phyloP scores from a whole-genome alignment of 441 rosid genomes.

The Breynia disticha region DNA sequence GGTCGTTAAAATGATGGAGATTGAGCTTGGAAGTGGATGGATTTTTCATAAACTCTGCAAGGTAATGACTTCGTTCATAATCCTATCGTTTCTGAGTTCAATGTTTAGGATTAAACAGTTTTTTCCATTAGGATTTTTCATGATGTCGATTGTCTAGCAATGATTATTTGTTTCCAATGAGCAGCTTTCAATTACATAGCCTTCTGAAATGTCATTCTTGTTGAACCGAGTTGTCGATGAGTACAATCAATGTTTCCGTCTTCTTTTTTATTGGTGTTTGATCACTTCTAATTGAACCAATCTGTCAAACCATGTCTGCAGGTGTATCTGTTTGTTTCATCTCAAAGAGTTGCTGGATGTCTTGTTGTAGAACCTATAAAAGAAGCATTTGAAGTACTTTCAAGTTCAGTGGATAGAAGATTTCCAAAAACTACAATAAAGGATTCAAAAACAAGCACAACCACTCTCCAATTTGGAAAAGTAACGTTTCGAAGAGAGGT shows the following conservation, averaged over 20 bases:
- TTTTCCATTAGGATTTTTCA: neutral
- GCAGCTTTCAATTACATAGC: neutral
- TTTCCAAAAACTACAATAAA: slow-evolving; percentile 12
- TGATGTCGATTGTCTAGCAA: neutral
- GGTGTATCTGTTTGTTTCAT: slow-evolving; percentile 56
- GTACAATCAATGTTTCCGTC: too few relatives aligned
- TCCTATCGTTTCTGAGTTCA: neutral
- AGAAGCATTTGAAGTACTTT: slow-evolving; percentile 58
- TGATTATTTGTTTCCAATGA: too few relatives aligned
- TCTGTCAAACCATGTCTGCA: slow-evolving; percentile 19
- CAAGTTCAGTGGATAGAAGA: slow-evolving; percentile 23
- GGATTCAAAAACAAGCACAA: slow-evolving; percentile 23
- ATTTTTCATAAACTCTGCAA: slow-evolving; percentile 57
- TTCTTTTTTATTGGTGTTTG: neutral
- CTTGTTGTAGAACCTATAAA: slow-evolving; percentile 64
- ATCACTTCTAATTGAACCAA: slow-evolving; percentile 1
- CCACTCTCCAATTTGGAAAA: slow-evolving; percentile 58
- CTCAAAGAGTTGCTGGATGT: slow-evolving; percentile 58
- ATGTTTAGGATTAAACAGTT: neutral
- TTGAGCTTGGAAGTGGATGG: slow-evolving; percentile 75
- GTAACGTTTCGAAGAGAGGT: slow-evolving; percentile 50
- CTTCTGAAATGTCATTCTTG: neutral
- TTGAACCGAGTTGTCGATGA: neutral
- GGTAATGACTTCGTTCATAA: slow-evolving; percentile 18
- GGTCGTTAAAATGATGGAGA: slow-evolving; percentile 70